Percentiles rank a stretch among this genome's conserved stretches.
Evolutionary conservation across 176 grass and related monocot genomes (phyloP).

Genomic region (Chloris gayana): DNA sequence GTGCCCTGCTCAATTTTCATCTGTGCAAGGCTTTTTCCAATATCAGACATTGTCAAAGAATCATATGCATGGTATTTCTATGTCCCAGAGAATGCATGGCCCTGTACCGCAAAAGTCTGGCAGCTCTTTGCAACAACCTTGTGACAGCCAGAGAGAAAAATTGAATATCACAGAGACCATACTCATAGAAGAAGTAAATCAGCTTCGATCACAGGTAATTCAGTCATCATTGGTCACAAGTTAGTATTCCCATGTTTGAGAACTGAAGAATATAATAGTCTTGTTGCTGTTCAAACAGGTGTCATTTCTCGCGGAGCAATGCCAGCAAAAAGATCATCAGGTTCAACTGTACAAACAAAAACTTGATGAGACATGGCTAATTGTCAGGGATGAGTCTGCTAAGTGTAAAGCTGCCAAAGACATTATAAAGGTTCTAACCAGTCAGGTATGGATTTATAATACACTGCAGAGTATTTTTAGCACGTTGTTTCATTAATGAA

Average conservation of each 20-base stretch:
- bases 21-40: constrained; percentile 39
- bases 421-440: constrained; percentile 75
- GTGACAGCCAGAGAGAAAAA: constrained; percentile 52
- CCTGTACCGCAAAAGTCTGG: constrained; percentile 17
- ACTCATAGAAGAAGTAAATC: constrained; percentile 67
- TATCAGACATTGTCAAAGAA: constrained; percentile 34
- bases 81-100: constrained; percentile 47
- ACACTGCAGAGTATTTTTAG: constrained; percentile 11
- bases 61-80: constrained; percentile 33
- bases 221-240: background rate
- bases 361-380: constrained; percentile 81
- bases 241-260: background rate
- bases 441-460: constrained; percentile 58
- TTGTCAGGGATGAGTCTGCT: constrained; percentile 86
- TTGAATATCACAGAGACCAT: constrained; percentile 53
- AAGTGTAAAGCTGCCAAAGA: constrained; percentile 84
- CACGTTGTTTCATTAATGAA: background rate
- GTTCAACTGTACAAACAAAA: constrained; percentile 73
- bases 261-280: background rate
- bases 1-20: constrained; percentile 59
- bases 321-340: constrained; percentile 58
- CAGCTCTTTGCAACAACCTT: constrained; percentile 31
- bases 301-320: constrained; percentile 59
- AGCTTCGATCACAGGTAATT: constrained; percentile 73
- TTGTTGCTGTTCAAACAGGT: constrained; percentile 53